phyloP scores from a whole-genome alignment of 345 rosid genomes.

The Adansonia digitata region DNA sequence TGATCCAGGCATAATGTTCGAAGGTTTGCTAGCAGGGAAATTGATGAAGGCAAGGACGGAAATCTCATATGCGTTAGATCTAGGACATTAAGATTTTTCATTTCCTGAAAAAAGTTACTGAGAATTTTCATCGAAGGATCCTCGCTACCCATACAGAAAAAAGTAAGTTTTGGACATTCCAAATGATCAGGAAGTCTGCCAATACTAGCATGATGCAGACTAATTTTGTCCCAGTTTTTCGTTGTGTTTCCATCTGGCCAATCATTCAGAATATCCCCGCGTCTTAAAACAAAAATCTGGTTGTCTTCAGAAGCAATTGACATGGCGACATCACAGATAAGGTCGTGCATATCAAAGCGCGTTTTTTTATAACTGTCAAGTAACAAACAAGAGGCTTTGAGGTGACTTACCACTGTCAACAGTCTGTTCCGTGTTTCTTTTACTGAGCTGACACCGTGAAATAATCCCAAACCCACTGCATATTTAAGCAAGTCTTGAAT shows the following conservation, averaged over 20 bases:
- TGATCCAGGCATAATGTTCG: neutral
- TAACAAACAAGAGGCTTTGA: conserved; percentile 17
- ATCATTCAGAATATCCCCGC: neutral
- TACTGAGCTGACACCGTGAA: neutral
- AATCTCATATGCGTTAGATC: neutral
- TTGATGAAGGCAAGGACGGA: neutral
- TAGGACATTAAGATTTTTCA: neutral
- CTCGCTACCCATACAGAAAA: accelerated
- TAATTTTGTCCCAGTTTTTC: neutral
- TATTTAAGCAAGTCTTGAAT: neutral
- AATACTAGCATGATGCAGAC: accelerated
- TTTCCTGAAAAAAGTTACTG: neutral
- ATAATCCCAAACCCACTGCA: conserved; percentile 12
- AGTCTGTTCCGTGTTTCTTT: conserved; percentile 1
- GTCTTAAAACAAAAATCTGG: neutral
- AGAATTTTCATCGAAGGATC: neutral
- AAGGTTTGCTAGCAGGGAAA: neutral
- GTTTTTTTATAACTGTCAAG: neutral
- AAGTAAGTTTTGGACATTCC: neutral
- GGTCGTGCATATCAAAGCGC: conserved; percentile 7
- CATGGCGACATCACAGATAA: conserved; percentile 11
- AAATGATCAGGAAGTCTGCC: neutral
- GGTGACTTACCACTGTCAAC: neutral
- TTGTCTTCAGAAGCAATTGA: neutral
- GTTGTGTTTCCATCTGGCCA: neutral